Percentiles rank a stretch among this genome's conserved stretches.
Evolutionary conservation across 345 rosid species (phyloP).

Genomic region (Citrus sinensis): DNA sequence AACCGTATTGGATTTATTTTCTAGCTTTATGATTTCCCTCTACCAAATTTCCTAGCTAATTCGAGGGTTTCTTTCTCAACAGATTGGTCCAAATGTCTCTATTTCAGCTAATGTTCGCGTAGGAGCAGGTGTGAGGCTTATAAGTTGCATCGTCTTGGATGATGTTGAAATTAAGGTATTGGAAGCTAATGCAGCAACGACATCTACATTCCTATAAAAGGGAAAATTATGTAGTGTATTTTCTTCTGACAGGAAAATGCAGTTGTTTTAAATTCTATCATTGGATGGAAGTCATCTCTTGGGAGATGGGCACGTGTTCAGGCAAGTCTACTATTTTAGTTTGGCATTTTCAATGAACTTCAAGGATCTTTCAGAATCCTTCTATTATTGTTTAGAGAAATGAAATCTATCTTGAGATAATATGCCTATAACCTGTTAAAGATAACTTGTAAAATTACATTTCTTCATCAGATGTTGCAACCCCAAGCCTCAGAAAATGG

Average conservation of each 20-base stretch:
- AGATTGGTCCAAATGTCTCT: conserved; percentile 69
- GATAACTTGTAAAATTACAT: neutral
- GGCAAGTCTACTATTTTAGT: conserved; percentile 37
- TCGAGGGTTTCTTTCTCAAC: conserved; percentile 7
- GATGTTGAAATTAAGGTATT: conserved; percentile 66
- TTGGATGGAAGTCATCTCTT: conserved; percentile 82
- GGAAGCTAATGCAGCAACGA: neutral
- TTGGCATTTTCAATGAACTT: neutral
- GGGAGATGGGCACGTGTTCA: conserved; percentile 85
- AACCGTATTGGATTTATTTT: neutral
- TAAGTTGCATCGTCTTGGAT: conserved; percentile 71
- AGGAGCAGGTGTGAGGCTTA: conserved; percentile 67
- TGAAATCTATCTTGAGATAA: neutral
- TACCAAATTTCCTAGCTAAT: neutral
- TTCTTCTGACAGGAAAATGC: conserved; percentile 63
- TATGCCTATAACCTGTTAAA: neutral
- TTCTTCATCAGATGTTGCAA: neutral
- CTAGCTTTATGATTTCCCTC: neutral
- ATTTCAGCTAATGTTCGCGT: conserved; percentile 62
- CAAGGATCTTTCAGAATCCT: neutral
- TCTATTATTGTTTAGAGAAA: neutral
- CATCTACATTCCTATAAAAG: neutral
- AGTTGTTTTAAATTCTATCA: conserved; percentile 61
- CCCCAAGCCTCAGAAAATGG: neutral
- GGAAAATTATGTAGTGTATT: neutral